phyloP scores from a whole-genome alignment of 148 eudicot genomes.

The Camellia japonica region DNA sequence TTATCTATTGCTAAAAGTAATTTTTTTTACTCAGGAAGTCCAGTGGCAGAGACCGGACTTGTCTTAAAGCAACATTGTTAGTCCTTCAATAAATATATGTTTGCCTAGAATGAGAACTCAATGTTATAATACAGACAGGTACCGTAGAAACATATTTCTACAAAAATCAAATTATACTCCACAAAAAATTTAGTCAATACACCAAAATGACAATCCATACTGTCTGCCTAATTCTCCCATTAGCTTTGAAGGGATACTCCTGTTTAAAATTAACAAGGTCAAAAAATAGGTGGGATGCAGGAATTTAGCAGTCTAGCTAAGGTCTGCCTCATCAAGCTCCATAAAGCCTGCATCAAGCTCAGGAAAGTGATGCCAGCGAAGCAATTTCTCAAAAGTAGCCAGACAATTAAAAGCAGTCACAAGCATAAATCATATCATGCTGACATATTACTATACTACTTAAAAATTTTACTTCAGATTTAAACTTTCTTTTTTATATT shows the following conservation, averaged over 20 bases:
- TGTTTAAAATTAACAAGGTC: too few species aligned
- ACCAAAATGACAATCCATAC: too few species aligned
- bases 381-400: background rate
- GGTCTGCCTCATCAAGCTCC: background rate
- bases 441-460: too few species aligned
- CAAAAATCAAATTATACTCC: too few species aligned
- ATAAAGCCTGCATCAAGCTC: background rate
- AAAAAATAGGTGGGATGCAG: background rate
- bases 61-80: background rate
- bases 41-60: background rate
- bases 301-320: background rate
- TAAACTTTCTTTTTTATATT: too few species aligned
- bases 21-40: background rate
- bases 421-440: too few species aligned
- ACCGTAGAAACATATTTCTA: background rate
- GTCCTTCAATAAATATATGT: background rate
- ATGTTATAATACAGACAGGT: background rate
- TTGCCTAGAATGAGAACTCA: background rate
- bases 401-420: too few species aligned
- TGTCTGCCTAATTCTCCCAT: too few species aligned
- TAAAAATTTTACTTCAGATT: too few species aligned
- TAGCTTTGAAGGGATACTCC: too few species aligned
- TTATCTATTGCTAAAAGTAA: background rate
- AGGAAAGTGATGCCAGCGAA: conserved; percentile 4
- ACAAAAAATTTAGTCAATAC: too few species aligned